These are phyloP conservation scores for Penicillium nordicum DNA, from an alignment of 2,329 filamentous ascomycete genomes.

Conservation along the genomic window DNA sequence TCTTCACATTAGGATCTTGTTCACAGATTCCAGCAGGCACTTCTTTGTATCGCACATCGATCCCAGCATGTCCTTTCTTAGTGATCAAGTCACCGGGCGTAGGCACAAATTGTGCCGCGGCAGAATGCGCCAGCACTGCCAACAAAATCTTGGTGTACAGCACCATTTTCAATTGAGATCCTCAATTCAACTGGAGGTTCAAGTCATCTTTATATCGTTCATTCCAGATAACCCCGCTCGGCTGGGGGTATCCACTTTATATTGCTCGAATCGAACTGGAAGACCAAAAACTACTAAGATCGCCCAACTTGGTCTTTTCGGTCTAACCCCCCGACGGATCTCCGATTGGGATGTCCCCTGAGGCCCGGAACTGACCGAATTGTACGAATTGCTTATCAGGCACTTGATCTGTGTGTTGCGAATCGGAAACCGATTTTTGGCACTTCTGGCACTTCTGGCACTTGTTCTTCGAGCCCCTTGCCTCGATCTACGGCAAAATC, in stretches of 20 bases:
- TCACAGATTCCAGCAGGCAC: conserved; percentile 21
- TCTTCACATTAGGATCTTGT: conserved; percentile 21
- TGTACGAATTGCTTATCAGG: conserved; percentile 1
- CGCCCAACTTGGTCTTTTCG: neutral
- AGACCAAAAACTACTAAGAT: conserved; percentile 1
- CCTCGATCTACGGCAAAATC: no score
- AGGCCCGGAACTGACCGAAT: neutral
- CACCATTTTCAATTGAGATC: neutral
- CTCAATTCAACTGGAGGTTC: neutral
- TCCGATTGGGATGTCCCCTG: neutral
- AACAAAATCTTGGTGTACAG: neutral
- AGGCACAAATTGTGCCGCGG: neutral
- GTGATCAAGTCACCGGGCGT: neutral
- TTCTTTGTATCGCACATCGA: conserved; percentile 19
- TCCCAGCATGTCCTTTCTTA: conserved; percentile 2
- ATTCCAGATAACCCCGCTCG: neutral
- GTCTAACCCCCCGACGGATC: neutral
- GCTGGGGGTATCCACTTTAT: neutral
- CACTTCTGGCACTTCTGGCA: neutral
- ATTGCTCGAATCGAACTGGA: neutral
- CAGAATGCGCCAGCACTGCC: neutral
- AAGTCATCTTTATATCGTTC: neutral
- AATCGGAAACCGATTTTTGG: no score
- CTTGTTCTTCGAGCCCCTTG: neutral
- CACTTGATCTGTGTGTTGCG: no score